Base-by-base conservation (phyloP, 805 yeast species). In the Lipomyces kockii region DNA sequence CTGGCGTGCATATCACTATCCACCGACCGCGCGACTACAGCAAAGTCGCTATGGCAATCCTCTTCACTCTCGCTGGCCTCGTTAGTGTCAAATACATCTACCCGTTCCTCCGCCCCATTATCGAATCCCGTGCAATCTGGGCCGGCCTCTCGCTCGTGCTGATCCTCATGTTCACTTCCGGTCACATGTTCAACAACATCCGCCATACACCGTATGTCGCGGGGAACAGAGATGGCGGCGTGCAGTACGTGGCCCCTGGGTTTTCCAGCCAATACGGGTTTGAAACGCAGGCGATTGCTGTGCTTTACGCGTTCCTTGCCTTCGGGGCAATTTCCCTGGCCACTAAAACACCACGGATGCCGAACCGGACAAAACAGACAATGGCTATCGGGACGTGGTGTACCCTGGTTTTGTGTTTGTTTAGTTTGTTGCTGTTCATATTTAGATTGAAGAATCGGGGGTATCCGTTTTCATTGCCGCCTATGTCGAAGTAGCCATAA, bases 171-270 rank as follows among this genome's bases (percentile, higher is more conserved):
- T 90, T 93, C 82, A 87, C 85, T 59, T 83, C 94, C 7, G 99
- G 99, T 20, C 90, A 92, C 80, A 95, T 95, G 99, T 95, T 87
- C 84, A 93, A 92, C 78, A 85, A 86, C 72, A 95, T 95, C 70
- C 86, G 98, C 78, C 84, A 85, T 51, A 83, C 88, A 6, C 92
- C 83, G 37, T 80, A 83, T 69, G 81, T 84, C 49, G 85, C 85
- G 39, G 77, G 78, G 56, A 77, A 78, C 56, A 77, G 76, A 49
- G 72, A 77, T 56, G 85, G 85, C 59, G 76, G 76, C 32, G 77
- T 81, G 32, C 84, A 79, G 58, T 90, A 88, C 76, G 81, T 88
- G 54, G 83, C 83, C 71, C 81, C 82, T 3, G 92, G 92, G 46
- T 92, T 90, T 74, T 90, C 89, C 75, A 81, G 80, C 61, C 99